Evolutionary conservation across 192 early-diverging fungal genomes (phyloP), one percentile per base, ranked within the genome.

Genomic region (Rhizoclosmatium sp.): DNA sequence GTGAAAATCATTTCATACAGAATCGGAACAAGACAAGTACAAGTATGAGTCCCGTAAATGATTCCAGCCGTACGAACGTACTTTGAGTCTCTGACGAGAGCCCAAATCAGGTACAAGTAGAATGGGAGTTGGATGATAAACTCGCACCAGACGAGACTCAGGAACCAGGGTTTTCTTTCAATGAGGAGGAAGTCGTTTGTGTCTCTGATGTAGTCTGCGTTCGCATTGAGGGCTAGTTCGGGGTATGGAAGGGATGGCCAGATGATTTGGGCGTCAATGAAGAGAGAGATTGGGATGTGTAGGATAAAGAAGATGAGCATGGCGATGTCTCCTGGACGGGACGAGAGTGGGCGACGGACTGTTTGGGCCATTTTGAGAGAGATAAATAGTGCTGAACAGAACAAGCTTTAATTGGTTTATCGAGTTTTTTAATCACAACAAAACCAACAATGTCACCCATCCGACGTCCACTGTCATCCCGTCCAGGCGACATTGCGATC

Each of bases 241-340:
- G 71, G 79, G 40, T 23, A 75, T 42, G 10, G 9, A 19, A 10
- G 1, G 14, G 0, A 16, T 16, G 69, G 48, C 19, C 5, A 71
- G 19, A 76, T 21, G 23, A 60, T 40, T 44, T 80, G 79, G 71
- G 72, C 46, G 58, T 46, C 79, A 49, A 80, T 21, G 19, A 80
- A 44, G 47, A 80, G 66, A 23, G 71, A 76, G 65, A 80, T 65
- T 12, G 79, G 79, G 49, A 80, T 76, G 79, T 80, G 79, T 4
- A 76, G 44, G 42, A 48, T 71, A 75, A 80, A 80, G 79, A 64
- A 80, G 47, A 51, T 0, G 65, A 80, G 23, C 62, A 80, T 76
- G 31, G 72, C 47, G 48, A 64, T 19, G 54, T 80, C 79, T 47
- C 76, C 66, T 10, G 62, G 62, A 40, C 75, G 75, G 7, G 49